Base-by-base conservation (phyloP, 1,284 basidiomycete species). In the Fomitopsis palustris region DNA sequence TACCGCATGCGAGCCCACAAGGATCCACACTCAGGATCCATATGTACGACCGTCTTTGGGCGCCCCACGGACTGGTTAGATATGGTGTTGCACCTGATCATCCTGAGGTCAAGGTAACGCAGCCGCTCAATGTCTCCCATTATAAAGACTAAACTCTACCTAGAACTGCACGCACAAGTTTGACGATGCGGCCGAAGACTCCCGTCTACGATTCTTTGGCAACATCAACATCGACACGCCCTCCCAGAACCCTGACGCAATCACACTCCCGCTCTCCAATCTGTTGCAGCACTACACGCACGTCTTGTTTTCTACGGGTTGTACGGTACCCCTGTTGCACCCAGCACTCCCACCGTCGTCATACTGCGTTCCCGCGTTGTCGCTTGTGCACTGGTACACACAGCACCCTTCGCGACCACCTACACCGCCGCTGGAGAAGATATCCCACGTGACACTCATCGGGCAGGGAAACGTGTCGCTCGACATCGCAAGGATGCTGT, bases 61-160 rank as follows among this genome's bases (percentile, higher is more conserved):
- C 93, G 31, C 97, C 97, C 2, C 93, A 97, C 71, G 97, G 97
- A 0, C 82, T 99, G 0, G 95, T 96, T 1, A 80, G 97, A 42
- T 99, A 97, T 69, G 96, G 97, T 1, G 97, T 99, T 7, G 97
- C 97, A 9, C 96, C 97, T 41, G 97, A 99, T 76, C 97, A 99
- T 74, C 95, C 96, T 1, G 96, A 99, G 78, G 96, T 99, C 70
- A 99, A 98, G 83, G 95, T 90, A 69, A 56, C 82, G 38, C 43
- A 10, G n/a, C 5, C 33, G 37, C 35, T 35, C 23, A 27, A 43
- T 43, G 31, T 43, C 23, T 21, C 59, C 51, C 53, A 42, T 7
- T 12, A n/a, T n/a, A 37, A 58, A 4, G 43, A 51, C 10, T 43
- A 55, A 31, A 60, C 49, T 47, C 38, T 31, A 2, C 33, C 53